Base-by-base conservation (phyloP, 768 basidiomycete species). In the Trametes gibbosa region DNA sequence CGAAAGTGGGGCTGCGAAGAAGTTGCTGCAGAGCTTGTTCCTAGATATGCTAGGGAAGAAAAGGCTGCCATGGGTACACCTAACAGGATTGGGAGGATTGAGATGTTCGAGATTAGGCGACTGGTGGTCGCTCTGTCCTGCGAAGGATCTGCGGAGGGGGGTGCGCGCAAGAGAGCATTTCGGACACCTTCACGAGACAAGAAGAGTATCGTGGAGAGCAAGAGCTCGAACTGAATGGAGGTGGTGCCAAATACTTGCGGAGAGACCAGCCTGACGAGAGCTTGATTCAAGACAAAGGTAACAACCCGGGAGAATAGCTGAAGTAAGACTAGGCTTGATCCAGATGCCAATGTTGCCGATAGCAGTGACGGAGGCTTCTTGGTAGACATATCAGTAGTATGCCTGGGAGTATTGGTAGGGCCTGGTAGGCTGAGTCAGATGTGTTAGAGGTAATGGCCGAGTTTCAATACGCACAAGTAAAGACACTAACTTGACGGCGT, bases 171-270 rank as follows among this genome's bases (percentile, higher is more conserved):
- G 5, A 97, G 80, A 6, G 91, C 86, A 69, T 89, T 92, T 40
- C 97, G 81, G 8, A 98, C 82, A 17, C 95, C 96, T 72, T 99
- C 97, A n/a, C 97, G 80, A 34, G 89, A 87, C 8, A 98, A 79
- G 72, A 98, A 98, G 43, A 98, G 78, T 66, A 95, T 90, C 12
- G 94, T 94, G 65, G 88, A 91, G 46, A 91, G 81, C 24, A 98
- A 69, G 25, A 98, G 83, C 70, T 98, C 97, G 72, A 98, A 94
- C 67, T 97, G 95, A 61, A 99, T 90, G 0, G 93, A 84, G 16
- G 92, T 94, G 0, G 91, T 94, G 10, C 96, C 89, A 69, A 92
- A 95, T 14, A 87, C 89, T 34, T 83, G 82, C 0, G 95, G 95
- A 0, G 92, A 86, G 2, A 89, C 87, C 27, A 95, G 78, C 0